Conservation (phyloP, 345 rosid species). For the Passiflora organensis region DNA sequence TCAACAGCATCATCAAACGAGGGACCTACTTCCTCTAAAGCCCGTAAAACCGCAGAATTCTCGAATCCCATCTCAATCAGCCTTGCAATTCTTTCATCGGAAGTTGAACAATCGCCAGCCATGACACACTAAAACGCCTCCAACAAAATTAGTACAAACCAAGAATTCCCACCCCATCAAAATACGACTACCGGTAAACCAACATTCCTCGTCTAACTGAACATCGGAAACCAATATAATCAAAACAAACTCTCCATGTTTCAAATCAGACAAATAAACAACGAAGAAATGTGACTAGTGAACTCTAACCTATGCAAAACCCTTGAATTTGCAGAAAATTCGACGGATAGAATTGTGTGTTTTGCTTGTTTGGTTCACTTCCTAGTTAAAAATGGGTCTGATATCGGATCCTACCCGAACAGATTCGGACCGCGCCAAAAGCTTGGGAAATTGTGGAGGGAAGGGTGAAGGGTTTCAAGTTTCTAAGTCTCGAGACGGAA, state of each 20-base stretch:
- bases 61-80: constrained; percentile 77
- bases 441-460: too few relatives aligned
- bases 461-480: too few relatives aligned
- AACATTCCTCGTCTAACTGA: too few relatives aligned
- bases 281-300: neutral
- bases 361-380: neutral
- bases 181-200: too few relatives aligned
- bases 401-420: neutral
- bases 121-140: constrained; percentile 10
- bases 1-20: constrained; percentile 49
- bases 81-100: constrained; percentile 33
- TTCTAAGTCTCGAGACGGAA: too few relatives aligned
- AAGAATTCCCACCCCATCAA: too few relatives aligned
- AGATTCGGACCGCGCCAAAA: constrained; percentile 5
- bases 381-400: too few relatives aligned
- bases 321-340: neutral
- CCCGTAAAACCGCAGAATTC: constrained; percentile 38
- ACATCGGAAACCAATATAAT: too few relatives aligned
- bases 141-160: neutral
- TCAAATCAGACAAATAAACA: too few relatives aligned
- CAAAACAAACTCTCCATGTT: too few relatives aligned
- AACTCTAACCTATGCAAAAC: neutral
- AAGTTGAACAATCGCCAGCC: constrained; percentile 24
- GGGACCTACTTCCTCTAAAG: constrained; percentile 57
- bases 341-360: neutral